Evolutionary conservation across 164 flowering plant species (phyloP).

Genomic region (Berberis thunbergii): DNA sequence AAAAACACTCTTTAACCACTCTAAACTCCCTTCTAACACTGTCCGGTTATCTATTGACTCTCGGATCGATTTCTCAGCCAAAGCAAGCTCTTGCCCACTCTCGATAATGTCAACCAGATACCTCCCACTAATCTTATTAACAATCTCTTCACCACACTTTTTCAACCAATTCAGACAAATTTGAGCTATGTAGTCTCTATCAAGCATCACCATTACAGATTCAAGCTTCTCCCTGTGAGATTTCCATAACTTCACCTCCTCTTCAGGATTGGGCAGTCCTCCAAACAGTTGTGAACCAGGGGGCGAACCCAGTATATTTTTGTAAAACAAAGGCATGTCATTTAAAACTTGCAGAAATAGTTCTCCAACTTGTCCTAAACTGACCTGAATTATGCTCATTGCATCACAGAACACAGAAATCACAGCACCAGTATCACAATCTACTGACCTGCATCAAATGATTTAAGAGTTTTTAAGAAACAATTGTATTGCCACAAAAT

Average conservation of each 20-base stretch:
- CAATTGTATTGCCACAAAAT: too few species aligned
- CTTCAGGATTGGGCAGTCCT: slow-evolving; percentile 86
- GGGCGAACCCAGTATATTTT: slow-evolving; percentile 65
- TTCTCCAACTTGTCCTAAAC: slow-evolving; percentile 77
- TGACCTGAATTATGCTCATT: slow-evolving; percentile 63
- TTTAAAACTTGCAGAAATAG: slow-evolving; percentile 71
- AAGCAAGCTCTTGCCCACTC: slow-evolving; percentile 61
- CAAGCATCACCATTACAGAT: slow-evolving; percentile 52
- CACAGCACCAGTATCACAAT: slow-evolving; percentile 21
- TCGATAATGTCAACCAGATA: slow-evolving; percentile 54
- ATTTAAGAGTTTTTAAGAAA: too few species aligned
- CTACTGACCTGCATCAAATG: slow-evolving; percentile 9
- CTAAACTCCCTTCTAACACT: slow-evolving; percentile 80
- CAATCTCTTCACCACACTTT: slow-evolving; percentile 59
- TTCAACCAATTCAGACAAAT: slow-evolving; percentile 70
- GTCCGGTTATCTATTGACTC: slow-evolving; percentile 76
- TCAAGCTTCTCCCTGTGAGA: slow-evolving; percentile 64
- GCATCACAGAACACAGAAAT: slow-evolving; percentile 63
- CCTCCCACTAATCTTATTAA: slow-evolving; percentile 51
- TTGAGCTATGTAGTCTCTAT: slow-evolving; percentile 46
- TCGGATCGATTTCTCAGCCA: slow-evolving; percentile 66
- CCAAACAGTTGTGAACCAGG: slow-evolving; percentile 95
- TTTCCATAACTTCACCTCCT: slow-evolving; percentile 87
- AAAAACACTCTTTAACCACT: slow-evolving; percentile 90
- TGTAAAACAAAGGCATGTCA: slow-evolving; percentile 91